A percentile compares a stretch with the other conserved stretches of the same genome.
phyloP scores from a whole-genome alignment of 352 stramenopile genomes.

The Phytophthora pisi region DNA sequence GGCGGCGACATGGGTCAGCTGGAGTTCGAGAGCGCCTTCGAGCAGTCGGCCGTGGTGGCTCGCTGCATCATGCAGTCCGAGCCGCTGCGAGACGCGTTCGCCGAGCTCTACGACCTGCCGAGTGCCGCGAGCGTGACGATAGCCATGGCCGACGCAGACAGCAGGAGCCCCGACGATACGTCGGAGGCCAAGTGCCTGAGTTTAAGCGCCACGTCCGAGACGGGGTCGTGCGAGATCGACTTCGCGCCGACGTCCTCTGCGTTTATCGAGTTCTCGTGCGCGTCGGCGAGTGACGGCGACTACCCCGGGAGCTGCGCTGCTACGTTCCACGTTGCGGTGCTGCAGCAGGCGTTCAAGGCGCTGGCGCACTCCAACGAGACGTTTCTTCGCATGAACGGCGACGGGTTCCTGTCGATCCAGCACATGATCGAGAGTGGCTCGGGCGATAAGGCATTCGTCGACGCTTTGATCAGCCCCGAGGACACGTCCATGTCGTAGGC shows the following conservation, averaged over 20 bases:
- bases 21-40: conserved; percentile 83
- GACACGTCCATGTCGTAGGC: conserved; percentile 54
- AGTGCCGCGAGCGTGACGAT: conserved; percentile 83
- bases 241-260: conserved; percentile 71
- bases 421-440: conserved; percentile 78
- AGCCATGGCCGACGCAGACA: conserved; percentile 53
- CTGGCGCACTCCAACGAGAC: conserved; percentile 79
- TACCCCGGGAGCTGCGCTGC: conserved; percentile 40
- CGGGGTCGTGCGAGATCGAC: conserved; percentile 81
- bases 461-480: conserved; percentile 82
- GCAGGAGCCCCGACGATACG: conserved; percentile 17
- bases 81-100: conserved; percentile 79
- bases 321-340: conserved; percentile 81
- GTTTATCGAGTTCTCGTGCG: conserved; percentile 86
- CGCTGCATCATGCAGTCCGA: conserved; percentile 87
- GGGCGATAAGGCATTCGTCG: conserved; percentile 81
- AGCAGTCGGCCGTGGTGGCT: conserved; percentile 72
- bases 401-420: conserved; percentile 84
- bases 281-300: conserved; percentile 20
- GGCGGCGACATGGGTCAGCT: conserved; percentile 68
- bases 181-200: conserved; percentile 50
- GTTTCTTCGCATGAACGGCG: conserved; percentile 81
- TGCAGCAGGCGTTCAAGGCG: conserved; percentile 85
- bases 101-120: conserved; percentile 84
- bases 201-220: conserved; percentile 74